These are phyloP conservation scores for Artemisia argyi DNA, from an alignment of 129 eudicot genomes.

Conservation along the genomic window DNA sequence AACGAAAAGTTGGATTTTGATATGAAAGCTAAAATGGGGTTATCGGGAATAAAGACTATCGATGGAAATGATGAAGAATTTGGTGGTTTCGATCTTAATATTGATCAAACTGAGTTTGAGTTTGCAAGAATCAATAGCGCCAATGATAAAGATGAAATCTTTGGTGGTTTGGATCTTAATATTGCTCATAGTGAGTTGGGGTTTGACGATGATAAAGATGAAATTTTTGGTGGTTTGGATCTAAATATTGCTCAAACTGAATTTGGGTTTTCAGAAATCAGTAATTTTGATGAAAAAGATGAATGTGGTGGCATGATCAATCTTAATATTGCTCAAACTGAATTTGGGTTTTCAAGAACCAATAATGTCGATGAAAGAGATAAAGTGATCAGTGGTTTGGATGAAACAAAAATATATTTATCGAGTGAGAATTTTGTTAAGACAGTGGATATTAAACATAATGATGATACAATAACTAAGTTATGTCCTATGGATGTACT, in stretches of 20 bases:
- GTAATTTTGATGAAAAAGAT: conserved; percentile 1
- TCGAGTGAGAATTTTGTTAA: conserved; percentile 2
- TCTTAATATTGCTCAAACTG: neutral
- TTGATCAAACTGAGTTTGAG: conserved; percentile 12
- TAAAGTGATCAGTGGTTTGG: conserved; percentile 20
- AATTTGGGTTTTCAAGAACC: conserved; percentile 14
- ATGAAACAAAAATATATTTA: neutral
- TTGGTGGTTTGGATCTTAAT: conserved; percentile 22
- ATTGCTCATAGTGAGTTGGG: conserved; percentile 13
- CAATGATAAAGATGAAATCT: conserved; percentile 10
- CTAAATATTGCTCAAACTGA: neutral
- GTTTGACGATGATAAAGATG: conserved; percentile 18
- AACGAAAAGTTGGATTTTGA: conserved; percentile 11
- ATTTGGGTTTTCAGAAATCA: conserved; percentile 5
- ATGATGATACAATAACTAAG: conserved; percentile 21
- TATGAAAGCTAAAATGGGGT: conserved; percentile 5
- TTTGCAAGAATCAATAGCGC: conserved; percentile 19
- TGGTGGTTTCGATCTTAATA: conserved; percentile 22
- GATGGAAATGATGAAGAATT: conserved; percentile 4
- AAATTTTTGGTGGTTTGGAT: neutral
- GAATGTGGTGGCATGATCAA: neutral
- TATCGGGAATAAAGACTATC: conserved; percentile 17
- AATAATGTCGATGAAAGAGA: conserved; percentile 18
- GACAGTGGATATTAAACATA: conserved; percentile 19
- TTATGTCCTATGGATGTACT: conserved; percentile 26